A percentile compares a stretch with the other conserved stretches of the same genome.
Conservation (phyloP, 1,139 yeast species). For the Sugiyamaella pinicola region DNA sequence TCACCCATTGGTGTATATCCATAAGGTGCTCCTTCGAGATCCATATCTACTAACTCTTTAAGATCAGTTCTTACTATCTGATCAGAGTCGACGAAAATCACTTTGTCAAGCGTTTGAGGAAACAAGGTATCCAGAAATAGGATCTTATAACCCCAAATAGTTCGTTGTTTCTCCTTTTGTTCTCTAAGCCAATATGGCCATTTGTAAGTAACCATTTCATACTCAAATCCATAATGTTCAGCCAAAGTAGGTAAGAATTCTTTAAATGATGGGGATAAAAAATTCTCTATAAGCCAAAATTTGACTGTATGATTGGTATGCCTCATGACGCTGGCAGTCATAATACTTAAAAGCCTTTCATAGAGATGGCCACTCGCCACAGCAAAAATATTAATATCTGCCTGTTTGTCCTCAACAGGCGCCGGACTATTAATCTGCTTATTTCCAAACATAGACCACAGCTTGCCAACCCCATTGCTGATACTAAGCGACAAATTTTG, state of each 20-base stretch:
- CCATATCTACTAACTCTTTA: conserved; percentile 63
- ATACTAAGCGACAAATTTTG: background rate
- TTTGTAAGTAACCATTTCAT: conserved; percentile 74
- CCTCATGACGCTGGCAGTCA: conserved; percentile 74
- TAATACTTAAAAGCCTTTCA: conserved; percentile 70
- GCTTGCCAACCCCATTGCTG: background rate
- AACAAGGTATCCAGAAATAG: conserved; percentile 83
- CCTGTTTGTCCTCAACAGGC: conserved; percentile 32
- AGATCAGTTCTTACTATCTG: conserved; percentile 76
- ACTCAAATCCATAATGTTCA: conserved; percentile 57
- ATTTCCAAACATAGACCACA: conserved; percentile 1
- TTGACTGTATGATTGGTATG: conserved; percentile 66
- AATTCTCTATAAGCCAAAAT: conserved; percentile 87
- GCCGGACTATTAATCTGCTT: background rate
- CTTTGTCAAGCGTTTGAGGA: conserved; percentile 72
- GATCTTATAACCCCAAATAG: conserved; percentile 86
- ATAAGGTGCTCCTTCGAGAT: conserved; percentile 75
- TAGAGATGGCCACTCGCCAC: conserved; percentile 80
- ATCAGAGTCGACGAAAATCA: conserved; percentile 86
- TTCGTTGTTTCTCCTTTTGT: conserved; percentile 75
- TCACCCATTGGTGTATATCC: conserved; percentile 91
- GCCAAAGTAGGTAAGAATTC: conserved; percentile 64
- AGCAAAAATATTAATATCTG: conserved; percentile 78
- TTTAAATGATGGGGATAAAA: conserved; percentile 69
- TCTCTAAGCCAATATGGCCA: conserved; percentile 91